phyloP scores from a whole-genome alignment of 208 protist genomes.

The Acanthamoeba culbertsoni region DNA sequence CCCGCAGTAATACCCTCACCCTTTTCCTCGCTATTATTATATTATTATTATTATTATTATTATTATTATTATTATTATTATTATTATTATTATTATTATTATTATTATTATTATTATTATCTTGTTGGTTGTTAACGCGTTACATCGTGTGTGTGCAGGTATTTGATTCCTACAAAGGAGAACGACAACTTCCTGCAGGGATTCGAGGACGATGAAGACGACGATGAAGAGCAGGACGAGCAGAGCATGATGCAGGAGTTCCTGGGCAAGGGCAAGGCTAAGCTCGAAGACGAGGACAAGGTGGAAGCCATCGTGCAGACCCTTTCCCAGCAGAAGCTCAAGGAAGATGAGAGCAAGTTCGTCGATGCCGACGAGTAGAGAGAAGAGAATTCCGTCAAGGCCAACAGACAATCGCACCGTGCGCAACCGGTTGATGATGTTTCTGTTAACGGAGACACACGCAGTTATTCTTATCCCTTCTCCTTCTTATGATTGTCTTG shows the following conservation, averaged over 20 bases:
- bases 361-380: not conserved
- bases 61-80: too few relatives aligned
- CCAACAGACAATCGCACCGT: too few relatives aligned
- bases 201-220: not conserved
- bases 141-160: not conserved
- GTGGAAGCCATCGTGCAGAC: not conserved
- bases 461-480: not conserved
- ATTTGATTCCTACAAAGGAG: not conserved
- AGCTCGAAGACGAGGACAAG: not conserved
- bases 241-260: not conserved
- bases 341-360: not conserved
- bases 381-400: not conserved
- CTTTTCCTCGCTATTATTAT: not conserved
- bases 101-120: too few relatives aligned
- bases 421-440: too few relatives aligned
- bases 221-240: not conserved
- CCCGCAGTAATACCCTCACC: not conserved
- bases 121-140: not conserved
- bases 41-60: not conserved
- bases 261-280: not conserved
- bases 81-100: too few relatives aligned
- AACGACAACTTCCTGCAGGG: conserved; percentile 7
- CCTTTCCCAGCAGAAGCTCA: not conserved
- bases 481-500: not conserved
- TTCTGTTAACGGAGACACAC: too few relatives aligned